These are phyloP conservation scores for Nannizziopsis arthrosporioides DNA, from an alignment of 2,329 filamentous ascomycete genomes.

Conservation along the genomic window DNA sequence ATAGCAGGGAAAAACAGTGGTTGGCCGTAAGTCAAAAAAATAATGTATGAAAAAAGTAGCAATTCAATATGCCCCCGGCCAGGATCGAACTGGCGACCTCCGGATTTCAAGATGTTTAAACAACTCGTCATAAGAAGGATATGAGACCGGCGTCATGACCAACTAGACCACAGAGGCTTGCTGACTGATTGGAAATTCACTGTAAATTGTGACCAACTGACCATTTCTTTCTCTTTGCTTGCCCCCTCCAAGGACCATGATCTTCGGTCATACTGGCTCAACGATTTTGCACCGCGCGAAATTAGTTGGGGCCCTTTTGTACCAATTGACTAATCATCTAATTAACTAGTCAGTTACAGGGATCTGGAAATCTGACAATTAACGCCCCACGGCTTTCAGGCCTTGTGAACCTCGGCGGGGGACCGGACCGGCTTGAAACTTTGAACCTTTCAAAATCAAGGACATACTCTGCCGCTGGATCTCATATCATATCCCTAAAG, in stretches of 20 bases:
- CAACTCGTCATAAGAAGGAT: slow-evolving; percentile 13
- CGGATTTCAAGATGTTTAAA: slow-evolving; percentile 13
- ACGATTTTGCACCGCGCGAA: no score
- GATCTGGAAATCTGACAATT: not conserved
- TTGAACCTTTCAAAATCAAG: not conserved
- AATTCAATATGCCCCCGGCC: slow-evolving; percentile 12
- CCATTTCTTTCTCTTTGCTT: no score
- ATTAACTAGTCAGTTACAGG: not conserved
- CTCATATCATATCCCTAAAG: not conserved
- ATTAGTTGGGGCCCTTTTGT: no score
- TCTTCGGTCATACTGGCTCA: no score
- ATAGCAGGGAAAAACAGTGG: no score
- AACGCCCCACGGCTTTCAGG: not conserved
- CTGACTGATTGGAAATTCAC: not conserved
- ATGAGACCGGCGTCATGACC: slow-evolving; percentile 16
- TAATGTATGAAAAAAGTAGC: not conserved
- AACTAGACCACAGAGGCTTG: slow-evolving; percentile 16
- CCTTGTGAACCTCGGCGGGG: slow-evolving; percentile 4
- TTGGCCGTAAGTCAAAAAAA: no score
- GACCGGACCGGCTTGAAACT: no score
- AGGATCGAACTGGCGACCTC: slow-evolving; percentile 16
- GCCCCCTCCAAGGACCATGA: no score
- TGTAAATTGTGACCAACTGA: no score
- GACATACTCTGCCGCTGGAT: slow-evolving; percentile 1
- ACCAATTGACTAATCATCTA: not conserved